These are phyloP conservation scores for Phellopilus nigrolimitatus DNA, from an alignment of 1,284 basidiomycete genomes.

Conservation along the genomic window DNA sequence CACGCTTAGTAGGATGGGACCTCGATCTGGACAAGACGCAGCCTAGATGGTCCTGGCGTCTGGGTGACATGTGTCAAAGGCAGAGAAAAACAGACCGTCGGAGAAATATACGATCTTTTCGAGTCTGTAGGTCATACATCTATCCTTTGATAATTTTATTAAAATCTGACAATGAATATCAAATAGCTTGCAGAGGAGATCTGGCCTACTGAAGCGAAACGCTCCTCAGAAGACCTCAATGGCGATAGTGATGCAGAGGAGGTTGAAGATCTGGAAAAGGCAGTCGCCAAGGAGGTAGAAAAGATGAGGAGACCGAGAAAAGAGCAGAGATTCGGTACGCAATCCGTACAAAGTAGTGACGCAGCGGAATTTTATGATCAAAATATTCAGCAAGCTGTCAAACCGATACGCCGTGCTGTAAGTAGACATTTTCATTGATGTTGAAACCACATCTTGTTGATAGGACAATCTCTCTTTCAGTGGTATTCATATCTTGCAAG, in stretches of 20 bases:
- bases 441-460: neutral
- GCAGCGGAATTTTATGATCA: conserved; percentile 15
- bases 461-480: conserved; percentile 33
- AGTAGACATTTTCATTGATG: conserved; percentile 14
- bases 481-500: conserved; percentile 75
- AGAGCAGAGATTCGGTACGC: conserved; percentile 62
- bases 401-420: conserved; percentile 75
- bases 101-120: conserved; percentile 73
- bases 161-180: conserved; percentile 9
- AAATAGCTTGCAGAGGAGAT: conserved; percentile 62
- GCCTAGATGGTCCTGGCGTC: conserved; percentile 71
- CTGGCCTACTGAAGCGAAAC: conserved; percentile 47
- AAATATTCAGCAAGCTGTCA: conserved; percentile 55
- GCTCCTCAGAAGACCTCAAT: conserved; percentile 27
- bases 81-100: conserved; percentile 70
- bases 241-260: conserved; percentile 30
- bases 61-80: conserved; percentile 81
- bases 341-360: neutral
- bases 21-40: conserved; percentile 20
- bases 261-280: conserved; percentile 54
- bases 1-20: conserved; percentile 17
- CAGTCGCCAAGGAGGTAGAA: conserved; percentile 65
- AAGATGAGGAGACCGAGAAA: conserved; percentile 61
- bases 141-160: neutral
- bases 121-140: conserved; percentile 52